Evolutionary conservation across 202 grass and related monocot genomes (phyloP), one percentile per base, ranked within the genome.

Genomic region (Setaria italica): DNA sequence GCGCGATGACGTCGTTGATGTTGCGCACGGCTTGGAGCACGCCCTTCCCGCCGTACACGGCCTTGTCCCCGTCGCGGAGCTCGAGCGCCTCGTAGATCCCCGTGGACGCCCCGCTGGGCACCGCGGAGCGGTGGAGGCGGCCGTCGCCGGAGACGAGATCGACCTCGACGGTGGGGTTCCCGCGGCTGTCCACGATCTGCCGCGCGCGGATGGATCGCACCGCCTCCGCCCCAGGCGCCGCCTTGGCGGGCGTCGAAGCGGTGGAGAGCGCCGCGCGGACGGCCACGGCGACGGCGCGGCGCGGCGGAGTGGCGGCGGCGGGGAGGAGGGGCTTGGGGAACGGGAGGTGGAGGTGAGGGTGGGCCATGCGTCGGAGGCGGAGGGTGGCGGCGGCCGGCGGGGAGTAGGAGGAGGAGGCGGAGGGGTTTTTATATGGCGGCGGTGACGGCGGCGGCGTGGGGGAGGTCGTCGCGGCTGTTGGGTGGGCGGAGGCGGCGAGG

Each of bases 71-170:
- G 30, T 99, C 92, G 29, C 93, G 91, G 51, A 99, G 86, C 92
- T 96, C 97, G 4, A 99, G 91, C 20, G 97, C 91, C 88, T 96
- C 97, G 82, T 96, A 96, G 86, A 99, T 99, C 35, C 97, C 97
- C 34, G 93, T 96, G 60, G 97, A 99, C 9, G 97, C 93, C 17
- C 93, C 97, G 80, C 97, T 99, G 71, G 97, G 93, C 55, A 99
- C 93, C 12, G 91, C 96, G 67, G 96, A 96, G 70, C 93, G 90
- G 90, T 91, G 93, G 60, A 96, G 90, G 21, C 72, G 78, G 6
- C 86, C 79, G 73, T 84, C 86, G 12, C 90, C 91, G 32, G 93
- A 87, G 42, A 99, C 79, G 72, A 96, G 90, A 82, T 99, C 97
- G 81, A 99, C 97, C 82, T 99, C 97, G 49, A 99, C 90, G 35